Evolutionary conservation across 345 rosid species (phyloP).

Genomic region (Excoecaria cochinchinensis): DNA sequence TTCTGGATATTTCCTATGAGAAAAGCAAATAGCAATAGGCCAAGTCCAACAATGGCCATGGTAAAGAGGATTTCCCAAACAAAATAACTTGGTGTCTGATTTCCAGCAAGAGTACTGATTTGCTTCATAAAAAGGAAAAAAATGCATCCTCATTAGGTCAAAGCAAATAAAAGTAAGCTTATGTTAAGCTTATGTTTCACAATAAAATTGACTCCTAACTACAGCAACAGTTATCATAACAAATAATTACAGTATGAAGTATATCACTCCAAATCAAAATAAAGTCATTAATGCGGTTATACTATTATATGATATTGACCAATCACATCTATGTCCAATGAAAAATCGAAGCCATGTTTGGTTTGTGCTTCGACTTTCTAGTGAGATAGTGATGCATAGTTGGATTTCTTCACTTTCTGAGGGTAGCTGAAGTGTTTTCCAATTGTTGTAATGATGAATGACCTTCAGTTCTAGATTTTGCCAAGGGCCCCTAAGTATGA

Average conservation of each 20-base stretch:
- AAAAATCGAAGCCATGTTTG: neutral
- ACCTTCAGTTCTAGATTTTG: too few species aligned
- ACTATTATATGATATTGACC: neutral
- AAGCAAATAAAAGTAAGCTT: neutral
- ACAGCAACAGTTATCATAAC: neutral
- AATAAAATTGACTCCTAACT: neutral
- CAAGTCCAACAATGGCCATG: conserved; percentile 74
- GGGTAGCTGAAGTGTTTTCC: too few species aligned
- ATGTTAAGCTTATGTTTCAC: neutral
- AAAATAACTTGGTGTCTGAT: conserved; percentile 77
- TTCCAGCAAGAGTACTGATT: conserved; percentile 97
- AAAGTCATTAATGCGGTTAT: neutral
- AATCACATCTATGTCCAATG: neutral
- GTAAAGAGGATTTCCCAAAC: conserved; percentile 79
- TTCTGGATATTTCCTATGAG: conserved; percentile 97
- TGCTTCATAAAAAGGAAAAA: conserved; percentile 48
- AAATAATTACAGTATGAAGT: neutral
- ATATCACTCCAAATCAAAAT: neutral
- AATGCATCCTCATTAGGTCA: neutral
- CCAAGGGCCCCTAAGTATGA: too few species aligned
- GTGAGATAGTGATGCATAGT: too few species aligned
- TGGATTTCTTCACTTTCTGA: too few species aligned
- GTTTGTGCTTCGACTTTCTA: too few species aligned
- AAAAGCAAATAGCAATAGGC: conserved; percentile 88
- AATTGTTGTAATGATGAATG: too few species aligned